A percentile compares a stretch with the other conserved stretches of the same genome.
phyloP scores from a whole-genome alignment of 495 filamentous ascomycete species.

The Tuber brumale region DNA sequence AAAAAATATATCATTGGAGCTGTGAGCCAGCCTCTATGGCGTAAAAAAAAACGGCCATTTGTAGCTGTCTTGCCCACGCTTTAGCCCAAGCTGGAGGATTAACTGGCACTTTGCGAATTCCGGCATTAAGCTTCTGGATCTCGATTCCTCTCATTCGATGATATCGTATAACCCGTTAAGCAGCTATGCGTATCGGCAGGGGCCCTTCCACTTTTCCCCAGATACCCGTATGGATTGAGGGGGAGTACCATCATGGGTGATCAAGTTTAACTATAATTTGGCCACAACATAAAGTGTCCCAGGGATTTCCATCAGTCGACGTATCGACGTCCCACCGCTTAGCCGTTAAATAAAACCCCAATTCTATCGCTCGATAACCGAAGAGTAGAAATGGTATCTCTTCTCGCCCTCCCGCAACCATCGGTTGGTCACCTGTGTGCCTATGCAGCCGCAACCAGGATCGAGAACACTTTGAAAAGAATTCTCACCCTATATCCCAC shows the following conservation, averaged over 20 bases:
- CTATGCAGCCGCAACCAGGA: not conserved
- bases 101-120: not conserved
- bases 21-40: not conserved
- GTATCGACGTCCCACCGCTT: not conserved
- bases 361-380: not conserved
- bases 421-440: not conserved
- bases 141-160: not conserved
- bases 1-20: not conserved
- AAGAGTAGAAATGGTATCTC: not conserved
- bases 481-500: not conserved
- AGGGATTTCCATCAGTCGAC: not conserved
- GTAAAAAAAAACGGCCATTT: not conserved
- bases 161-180: not conserved
- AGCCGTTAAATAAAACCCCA: not conserved
- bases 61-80: not conserved
- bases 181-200: not conserved
- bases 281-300: not conserved
- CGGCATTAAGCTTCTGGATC: not conserved
- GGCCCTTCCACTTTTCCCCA: not conserved
- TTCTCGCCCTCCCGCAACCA: not conserved
- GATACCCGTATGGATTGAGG: not conserved
- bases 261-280: not conserved
- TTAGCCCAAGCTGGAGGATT: not conserved
- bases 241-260: not conserved
- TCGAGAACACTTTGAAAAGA: not conserved